Base-by-base conservation (phyloP, 768 basidiomycete genomes). In the Amanita subjunquillea region DNA sequence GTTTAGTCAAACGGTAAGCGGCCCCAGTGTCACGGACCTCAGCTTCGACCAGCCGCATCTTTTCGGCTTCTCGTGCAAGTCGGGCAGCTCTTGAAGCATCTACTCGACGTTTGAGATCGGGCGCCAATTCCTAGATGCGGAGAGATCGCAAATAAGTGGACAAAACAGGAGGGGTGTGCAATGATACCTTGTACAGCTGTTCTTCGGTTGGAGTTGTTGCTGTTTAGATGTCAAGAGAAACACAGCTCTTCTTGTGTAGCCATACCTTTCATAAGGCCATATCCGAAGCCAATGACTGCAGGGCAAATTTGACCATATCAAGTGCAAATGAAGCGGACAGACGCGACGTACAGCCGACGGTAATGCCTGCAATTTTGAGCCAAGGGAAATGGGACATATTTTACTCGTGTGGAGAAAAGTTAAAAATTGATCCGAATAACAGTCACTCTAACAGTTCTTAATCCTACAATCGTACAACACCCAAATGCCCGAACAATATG, bases 91-190 rank as follows among this genome's bases (percentile, higher is more conserved):
- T 75, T 52, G 73, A 70, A 2, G 76, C 76, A 58, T 86, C 84
- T 15, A 85, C 83, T 58, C 77, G 78, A 44, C 77, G 74, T 57
- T 72, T 75, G 55, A 85, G 63, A 67, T 82, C 81, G 56, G 84
- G 83, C 20, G 83, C 73, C 72, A 86, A 72, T 62, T 72, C 69
- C 83, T 85, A 60, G 46, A 54, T 49, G 46, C 20, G 29, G 46
- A n/a, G 13, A 10, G 34, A 37, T 38, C 25, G 12, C 15, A 22
- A 17, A 32, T 32, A 48, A 52, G 57, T 40, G 40, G 50, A 20
- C 25, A 42, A 48, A 47, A 25, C 46, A 54, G 46, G 48, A 41
- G 37, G 43, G 41, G 49, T 25, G 27, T 25, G 30, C 30, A 9
- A 32, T 42, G 20, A 68, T 62, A 78, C 78, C 59, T 73, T 71